These are phyloP conservation scores for Elymus sibiricus DNA, from an alignment of 176 grass and related monocot species.

Conservation along the genomic window DNA sequence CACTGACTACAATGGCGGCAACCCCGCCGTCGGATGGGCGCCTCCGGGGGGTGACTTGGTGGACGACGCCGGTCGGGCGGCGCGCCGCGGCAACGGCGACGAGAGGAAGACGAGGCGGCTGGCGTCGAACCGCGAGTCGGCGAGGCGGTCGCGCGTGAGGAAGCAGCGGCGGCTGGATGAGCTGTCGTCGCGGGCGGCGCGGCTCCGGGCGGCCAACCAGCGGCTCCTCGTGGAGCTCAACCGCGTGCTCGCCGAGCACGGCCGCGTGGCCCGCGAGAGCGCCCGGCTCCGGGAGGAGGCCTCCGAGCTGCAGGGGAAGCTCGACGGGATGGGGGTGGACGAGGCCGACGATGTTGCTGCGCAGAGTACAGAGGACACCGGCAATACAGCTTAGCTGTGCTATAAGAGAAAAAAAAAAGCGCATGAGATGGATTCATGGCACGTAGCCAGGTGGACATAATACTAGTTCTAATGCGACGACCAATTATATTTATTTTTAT, in stretches of 20 bases:
- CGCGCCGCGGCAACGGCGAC: background rate
- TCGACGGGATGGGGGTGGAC: slow-evolving; percentile 33
- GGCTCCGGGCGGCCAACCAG: slow-evolving; percentile 50
- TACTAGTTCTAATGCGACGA: slow-evolving; percentile 11
- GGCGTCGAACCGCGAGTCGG: slow-evolving; percentile 85
- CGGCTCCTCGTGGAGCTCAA: slow-evolving; percentile 78
- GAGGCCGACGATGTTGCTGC: background rate
- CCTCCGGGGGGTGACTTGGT: background rate
- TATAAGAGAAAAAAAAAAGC: background rate
- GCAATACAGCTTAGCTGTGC: slow-evolving; percentile 12
- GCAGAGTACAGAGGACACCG: background rate
- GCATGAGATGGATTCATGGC: background rate
- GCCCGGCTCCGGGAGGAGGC: slow-evolving; percentile 51
- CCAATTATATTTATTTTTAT: background rate
- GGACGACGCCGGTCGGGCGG: background rate
- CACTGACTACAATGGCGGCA: slow-evolving; percentile 22
- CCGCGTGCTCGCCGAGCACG: slow-evolving; percentile 26
- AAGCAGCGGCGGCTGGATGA: slow-evolving; percentile 82
- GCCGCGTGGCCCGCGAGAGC: slow-evolving; percentile 49
- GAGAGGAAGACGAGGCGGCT: slow-evolving; percentile 74
- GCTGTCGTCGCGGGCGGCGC: slow-evolving; percentile 45
- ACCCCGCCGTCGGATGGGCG: background rate
- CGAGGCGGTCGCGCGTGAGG: slow-evolving; percentile 67
- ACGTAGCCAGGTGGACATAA: background rate
- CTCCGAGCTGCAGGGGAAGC: slow-evolving; percentile 44